Base-by-base conservation (phyloP, 2,329 filamentous ascomycete species). In the Davidsoniella australis region DNA sequence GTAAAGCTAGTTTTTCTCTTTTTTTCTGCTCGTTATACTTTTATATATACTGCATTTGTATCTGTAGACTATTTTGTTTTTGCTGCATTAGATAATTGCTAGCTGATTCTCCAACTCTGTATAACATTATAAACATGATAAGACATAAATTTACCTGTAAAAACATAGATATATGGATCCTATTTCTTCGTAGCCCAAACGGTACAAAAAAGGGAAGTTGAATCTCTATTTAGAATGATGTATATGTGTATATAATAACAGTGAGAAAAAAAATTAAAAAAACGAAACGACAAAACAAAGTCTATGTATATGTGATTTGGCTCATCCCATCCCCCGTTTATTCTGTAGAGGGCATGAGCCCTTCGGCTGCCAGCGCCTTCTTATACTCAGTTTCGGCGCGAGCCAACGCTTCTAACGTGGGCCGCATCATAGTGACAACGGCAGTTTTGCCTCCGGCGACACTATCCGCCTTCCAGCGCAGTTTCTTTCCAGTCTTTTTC, bases 391-490 rank as follows among this genome's bases (percentile, higher is more conserved):
- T 69, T 54, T 77, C 70, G 5, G 87, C 88, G 56, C 74, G 75
- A 51, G 76, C 71, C 53, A 95, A 64, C 10, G 86, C 81, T 56
- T 73, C 70, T 9, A 83, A 68, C 4, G 85, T 82, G 4, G 86
- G 85, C 51, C 75, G 75, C 62, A 94, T 76, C 57, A 96, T 71
- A 56, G 80, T 76, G 56, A 79, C 71, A 3, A 95, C 85, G 2
- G 80, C 82, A 54, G 78, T 77, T 55, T 73, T 73, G 0, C 91
- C 91, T 4, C 89, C 89, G 8, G 75, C 75, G 14, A 91, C 71
- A 51, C 72, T 73, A 39, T 75, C 75, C 16, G 78, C 66, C 59
- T 84, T 82, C 62, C 83, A 78, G 52, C 75, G 75, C 23, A 81
- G 69, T 64, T 81, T 85, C 64, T 81, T 84, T 5, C 81, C 79